Evolutionary conservation across 352 stramenopile species (phyloP), one percentile per base, ranked within the genome.

Genomic region (Globisporangium nagaii): DNA sequence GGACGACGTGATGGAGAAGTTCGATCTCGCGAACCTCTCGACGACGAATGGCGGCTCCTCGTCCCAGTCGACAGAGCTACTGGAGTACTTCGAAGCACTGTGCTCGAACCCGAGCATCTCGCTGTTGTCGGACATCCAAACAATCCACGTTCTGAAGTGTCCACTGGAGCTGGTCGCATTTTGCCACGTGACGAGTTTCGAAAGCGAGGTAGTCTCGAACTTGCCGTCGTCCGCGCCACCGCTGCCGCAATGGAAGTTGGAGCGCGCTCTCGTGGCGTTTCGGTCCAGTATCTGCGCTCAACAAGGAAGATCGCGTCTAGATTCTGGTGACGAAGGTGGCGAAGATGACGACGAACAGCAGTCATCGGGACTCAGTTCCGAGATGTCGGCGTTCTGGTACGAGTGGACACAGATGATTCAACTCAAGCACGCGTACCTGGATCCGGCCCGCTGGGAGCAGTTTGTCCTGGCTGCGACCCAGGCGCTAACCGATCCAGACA

Each of bases 401-500:
- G 56, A 51, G 39, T 84, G 68, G 68, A 41, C 56, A 20, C 57
- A 72, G 41, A 65, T 73, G 39, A 77, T 84, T 63, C 35, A 72
- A 22, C 56, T 81, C 44, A 84, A 70, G 47, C 79, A 78, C 37
- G 73, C 71, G 53, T 78, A 74, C 31, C n/a, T 78, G 11, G 52
- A 73, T 13, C 54, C 46, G 17, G 34, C 57, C 17, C 57, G 71
- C 10, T 81, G 73, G 15, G 48, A 35, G 25, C 53, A 53, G 27
- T 40, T 63, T 28, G 17, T 59, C 19, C 25, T 19, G 7, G 53
- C 53, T 13, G 37, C 36, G 24, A 62, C 45, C 3, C 27, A 50
- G 2, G 24, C 34, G 13, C 9, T 65, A 10, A 27, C 39, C 17
- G 46, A 4, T 7, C 11, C 25, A 22, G 30, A 35, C n/a, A n/a